Evolutionary conservation across 2,329 filamentous ascomycete genomes (phyloP).

Genomic region (Aspergillus thermomutatus): DNA sequence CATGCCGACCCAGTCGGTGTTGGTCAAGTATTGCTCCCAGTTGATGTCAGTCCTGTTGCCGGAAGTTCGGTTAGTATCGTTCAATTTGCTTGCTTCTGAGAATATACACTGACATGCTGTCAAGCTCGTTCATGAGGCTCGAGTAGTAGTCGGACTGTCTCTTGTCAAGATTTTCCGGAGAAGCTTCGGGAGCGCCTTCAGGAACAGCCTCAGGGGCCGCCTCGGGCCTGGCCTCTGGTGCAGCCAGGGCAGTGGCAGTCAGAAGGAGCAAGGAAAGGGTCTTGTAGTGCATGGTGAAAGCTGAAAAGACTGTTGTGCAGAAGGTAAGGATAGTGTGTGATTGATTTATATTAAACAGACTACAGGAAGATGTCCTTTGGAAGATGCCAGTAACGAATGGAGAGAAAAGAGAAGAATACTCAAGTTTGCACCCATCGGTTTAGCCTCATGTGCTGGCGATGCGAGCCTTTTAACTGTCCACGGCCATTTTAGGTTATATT

Average conservation of each 20-base stretch:
- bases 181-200: background rate
- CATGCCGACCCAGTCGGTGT: background rate
- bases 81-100: background rate
- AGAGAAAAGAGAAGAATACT: background rate
- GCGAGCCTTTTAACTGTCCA: background rate
- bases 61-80: background rate
- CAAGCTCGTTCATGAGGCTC: constrained; percentile 2
- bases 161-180: background rate
- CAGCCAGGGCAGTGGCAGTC: constrained; percentile 18
- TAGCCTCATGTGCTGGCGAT: background rate
- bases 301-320: background rate
- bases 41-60: background rate
- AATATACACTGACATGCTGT: background rate
- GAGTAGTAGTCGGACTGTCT: constrained; percentile 5
- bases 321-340: background rate
- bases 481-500: background rate
- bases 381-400: background rate
- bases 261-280: constrained; percentile 20
- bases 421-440: background rate
- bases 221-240: constrained; percentile 1
- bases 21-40: background rate
- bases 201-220: background rate
- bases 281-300: constrained; percentile 23
- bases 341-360: background rate
- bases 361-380: background rate